These are phyloP conservation scores for Ceratocystis harringtonii DNA, from an alignment of 2,329 filamentous ascomycete species.

Conservation along the genomic window DNA sequence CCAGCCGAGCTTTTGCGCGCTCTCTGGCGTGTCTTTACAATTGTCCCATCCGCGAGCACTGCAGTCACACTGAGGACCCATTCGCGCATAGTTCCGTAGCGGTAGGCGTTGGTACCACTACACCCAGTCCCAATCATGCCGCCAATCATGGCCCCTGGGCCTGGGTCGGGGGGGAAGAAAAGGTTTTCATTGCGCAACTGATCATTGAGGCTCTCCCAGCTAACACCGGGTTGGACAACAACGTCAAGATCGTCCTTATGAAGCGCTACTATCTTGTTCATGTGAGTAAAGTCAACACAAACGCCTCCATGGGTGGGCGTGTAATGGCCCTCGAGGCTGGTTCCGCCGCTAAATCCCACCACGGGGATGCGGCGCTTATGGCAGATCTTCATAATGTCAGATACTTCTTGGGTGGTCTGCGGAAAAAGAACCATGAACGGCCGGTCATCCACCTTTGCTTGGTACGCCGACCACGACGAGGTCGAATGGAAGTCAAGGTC, in stretches of 20 bases:
- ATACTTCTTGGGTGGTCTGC: slow-evolving; percentile 63
- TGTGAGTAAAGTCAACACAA: slow-evolving; percentile 70
- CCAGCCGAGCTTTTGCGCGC: slow-evolving; percentile 82
- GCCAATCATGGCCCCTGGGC: slow-evolving; percentile 82
- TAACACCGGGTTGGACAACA: slow-evolving; percentile 64
- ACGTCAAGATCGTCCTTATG: slow-evolving; percentile 67
- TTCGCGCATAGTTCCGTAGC: slow-evolving; percentile 89
- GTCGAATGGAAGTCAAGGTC: slow-evolving; percentile 43
- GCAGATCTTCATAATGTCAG: slow-evolving; percentile 78
- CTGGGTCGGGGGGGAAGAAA: slow-evolving; percentile 86
- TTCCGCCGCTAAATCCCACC: slow-evolving; percentile 75
- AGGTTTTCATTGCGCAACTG: slow-evolving; percentile 55
- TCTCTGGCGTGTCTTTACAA: slow-evolving; percentile 78
- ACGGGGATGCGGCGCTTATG: slow-evolving; percentile 69
- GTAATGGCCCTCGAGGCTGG: slow-evolving; percentile 79
- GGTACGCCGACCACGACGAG: slow-evolving; percentile 50
- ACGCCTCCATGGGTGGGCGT: slow-evolving; percentile 69
- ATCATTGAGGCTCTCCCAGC: slow-evolving; percentile 78
- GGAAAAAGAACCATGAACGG: slow-evolving; percentile 65
- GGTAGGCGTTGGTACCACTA: slow-evolving; percentile 75
- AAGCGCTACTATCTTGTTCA: slow-evolving; percentile 65
- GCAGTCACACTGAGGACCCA: slow-evolving; percentile 82
- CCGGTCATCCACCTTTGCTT: slow-evolving; percentile 31
- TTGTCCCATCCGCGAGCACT: slow-evolving; percentile 75
- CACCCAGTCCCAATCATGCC: slow-evolving; percentile 67